Base-by-base conservation (phyloP, 176 grass and related monocot species). In the Hsuehochloa calcarea region DNA sequence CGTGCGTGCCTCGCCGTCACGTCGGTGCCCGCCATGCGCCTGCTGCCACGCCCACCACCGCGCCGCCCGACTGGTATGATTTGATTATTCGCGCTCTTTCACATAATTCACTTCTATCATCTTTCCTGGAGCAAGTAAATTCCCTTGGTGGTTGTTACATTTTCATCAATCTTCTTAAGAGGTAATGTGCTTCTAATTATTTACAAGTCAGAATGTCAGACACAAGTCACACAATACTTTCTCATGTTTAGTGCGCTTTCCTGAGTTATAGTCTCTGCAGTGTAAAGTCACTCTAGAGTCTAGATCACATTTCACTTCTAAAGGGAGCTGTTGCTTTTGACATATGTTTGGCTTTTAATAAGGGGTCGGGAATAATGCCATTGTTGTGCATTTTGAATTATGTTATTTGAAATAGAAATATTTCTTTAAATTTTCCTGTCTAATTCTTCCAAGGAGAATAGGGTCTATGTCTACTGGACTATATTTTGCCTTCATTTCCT, bases 131-230 rank as follows among this genome's bases (percentile, higher is more conserved):
- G 68, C 89, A 95, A 92, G 83, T 93, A 67, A 93, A 98, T 85
- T 80, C 70, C 17, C 89, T 95, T 87, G 96, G 96, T 74, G 96
- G 96, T 76, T 95, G 91, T 81, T 91, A 93, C 58, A 90, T 95
- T 89, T 98, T 98, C 70, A 64, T 98, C 55, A 93, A 95, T 91
- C 91, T 98, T 87, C 91, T 98, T 80, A 90, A 93, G 88, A 95
- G 96, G 96, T 98, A 80, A 78, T 82, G 65, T 27, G 15, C 23
- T 68, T 64, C n/a, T 34, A 23, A 7, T 72, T 78, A 67, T 31
- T 56, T 68, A 29, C 17, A 58, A 39, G 35, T 72, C 29, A 23
- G 54, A 46, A 26, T 61, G 60, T 72, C 69, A 39, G 52, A 82
- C 37, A 68, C 5, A 52, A 56, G 50, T 71, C 66, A 71, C 9